Conservation (phyloP, 352 stramenopile species). For the Globisporangium nunn region DNA sequence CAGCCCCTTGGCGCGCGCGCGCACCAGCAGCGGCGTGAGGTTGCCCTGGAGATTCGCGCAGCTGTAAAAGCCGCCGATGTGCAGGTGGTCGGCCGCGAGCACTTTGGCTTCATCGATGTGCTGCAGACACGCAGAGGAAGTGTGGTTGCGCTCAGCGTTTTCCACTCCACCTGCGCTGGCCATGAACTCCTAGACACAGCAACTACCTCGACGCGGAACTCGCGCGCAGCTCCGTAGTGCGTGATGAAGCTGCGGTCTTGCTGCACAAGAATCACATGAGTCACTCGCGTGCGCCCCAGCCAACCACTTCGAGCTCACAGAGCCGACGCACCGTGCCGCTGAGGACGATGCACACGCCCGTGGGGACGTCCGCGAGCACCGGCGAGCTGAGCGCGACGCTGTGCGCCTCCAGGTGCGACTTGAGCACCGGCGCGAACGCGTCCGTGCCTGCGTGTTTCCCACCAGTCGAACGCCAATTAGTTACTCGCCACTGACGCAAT, state of each 20-base stretch:
- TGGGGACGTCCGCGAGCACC: constrained; percentile 28
- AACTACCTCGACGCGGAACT: constrained; percentile 52
- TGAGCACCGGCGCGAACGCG: constrained; percentile 35
- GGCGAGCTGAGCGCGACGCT: constrained; percentile 40
- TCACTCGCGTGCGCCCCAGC: not conserved
- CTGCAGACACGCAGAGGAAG: constrained; percentile 17
- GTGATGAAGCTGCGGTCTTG: constrained; percentile 79
- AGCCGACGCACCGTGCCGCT: constrained; percentile 39
- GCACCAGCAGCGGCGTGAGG: constrained; percentile 49
- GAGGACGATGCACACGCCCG: constrained; percentile 75
- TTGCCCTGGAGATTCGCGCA: constrained; percentile 51
- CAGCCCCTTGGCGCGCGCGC: constrained; percentile 50
- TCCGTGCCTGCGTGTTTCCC: constrained; percentile 27
- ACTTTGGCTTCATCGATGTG: constrained; percentile 59
- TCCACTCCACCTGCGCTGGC: not conserved
- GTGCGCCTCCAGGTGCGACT: constrained; percentile 32
- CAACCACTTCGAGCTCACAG: not conserved
- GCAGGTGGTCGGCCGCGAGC: constrained; percentile 51
- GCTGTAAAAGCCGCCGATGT: constrained; percentile 83
- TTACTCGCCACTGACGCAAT: not conserved
- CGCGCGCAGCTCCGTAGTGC: constrained; percentile 63
- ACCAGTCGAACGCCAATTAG: not conserved
- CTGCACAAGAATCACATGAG: constrained; percentile 12
- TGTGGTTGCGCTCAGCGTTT: not conserved
- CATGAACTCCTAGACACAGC: not conserved